Base-by-base conservation (phyloP, 2,329 filamentous ascomycete genomes). In the Acephala macrosclerotiorum region DNA sequence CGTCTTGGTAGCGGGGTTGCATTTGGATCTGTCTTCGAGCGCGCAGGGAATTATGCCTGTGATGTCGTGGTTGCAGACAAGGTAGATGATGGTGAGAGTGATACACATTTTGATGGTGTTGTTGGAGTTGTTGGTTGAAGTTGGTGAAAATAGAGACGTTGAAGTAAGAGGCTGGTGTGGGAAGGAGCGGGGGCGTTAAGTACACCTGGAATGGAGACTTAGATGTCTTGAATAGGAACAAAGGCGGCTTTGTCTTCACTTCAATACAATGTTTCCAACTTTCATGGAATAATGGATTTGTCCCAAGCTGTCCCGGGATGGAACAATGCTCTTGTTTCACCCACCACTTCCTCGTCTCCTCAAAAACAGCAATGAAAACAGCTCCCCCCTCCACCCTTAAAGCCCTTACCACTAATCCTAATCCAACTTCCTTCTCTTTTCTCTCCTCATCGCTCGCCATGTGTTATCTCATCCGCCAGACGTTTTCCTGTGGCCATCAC, bases 401-500 rank as follows among this genome's bases (percentile, higher is more conserved):
- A n/a, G n/a, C 18, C 11, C 40, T 16, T 18, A 42, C 16, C 11
- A 16, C 40, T n/a, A 42, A n/a, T 42, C 8, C 40, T 6, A 6
- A 42, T 49, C 11, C 7, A 25, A 8, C 25, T 14, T 12, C 14
- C 38, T 16, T 16, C 18, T 42, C 38, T 49, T 11, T 25, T 11
- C 45, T 25, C n/a, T n/a, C n/a, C n/a, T 42, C 40, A 42, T 42
- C 16, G 40, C 40, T 42, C 14, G n/a, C 40, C 7, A 49, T 49
- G 20, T 49, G 45, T 26, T 49, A 25, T 12, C 45, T 49, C 45
- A 11, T 22, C n/a, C 45, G 22, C 20, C 22, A 49, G 7, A 49
- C 45, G 45, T 42, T 42, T 42, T 42, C 40, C 16, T 42, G 40
- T 42, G 40, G 40, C 18, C 40, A 42, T n/a, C 40, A 42, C 40